These are phyloP conservation scores for Podospora appendiculata DNA, from an alignment of 495 filamentous ascomycete genomes.

Conservation along the genomic window DNA sequence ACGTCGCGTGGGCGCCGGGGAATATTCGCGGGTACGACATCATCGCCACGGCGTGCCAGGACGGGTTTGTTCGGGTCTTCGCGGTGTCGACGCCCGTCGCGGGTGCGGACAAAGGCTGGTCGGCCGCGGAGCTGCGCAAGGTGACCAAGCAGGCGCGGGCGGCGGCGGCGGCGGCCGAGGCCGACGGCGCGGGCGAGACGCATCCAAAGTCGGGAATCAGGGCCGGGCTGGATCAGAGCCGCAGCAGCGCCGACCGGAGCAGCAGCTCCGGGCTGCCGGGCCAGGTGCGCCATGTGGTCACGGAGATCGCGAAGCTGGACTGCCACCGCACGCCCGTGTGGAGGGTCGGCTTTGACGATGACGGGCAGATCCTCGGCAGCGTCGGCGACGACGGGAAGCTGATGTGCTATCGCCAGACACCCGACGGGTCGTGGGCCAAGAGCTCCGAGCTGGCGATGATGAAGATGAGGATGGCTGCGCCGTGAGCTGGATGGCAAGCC, in stretches of 20 bases:
- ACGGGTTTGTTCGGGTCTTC: conserved; percentile 81
- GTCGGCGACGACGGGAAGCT: conserved; percentile 56
- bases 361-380: conserved; percentile 51
- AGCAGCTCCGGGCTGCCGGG: conserved; percentile 25
- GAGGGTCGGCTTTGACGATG: conserved; percentile 53
- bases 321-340: conserved; percentile 50
- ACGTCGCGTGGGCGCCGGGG: conserved; percentile 87
- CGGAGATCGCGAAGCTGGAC: conserved; percentile 45
- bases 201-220: conserved; percentile 44
- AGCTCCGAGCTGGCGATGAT: conserved; percentile 47
- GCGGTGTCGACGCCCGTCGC: conserved; percentile 57
- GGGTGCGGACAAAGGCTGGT: conserved; percentile 15
- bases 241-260: conserved; percentile 26
- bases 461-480: conserved; percentile 37
- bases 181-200: conserved; percentile 1
- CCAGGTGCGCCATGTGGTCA: conserved; percentile 38
- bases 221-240: conserved; percentile 49
- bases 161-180: not conserved
- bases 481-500: conserved; percentile 15
- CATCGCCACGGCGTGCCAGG: conserved; percentile 85
- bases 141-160: not conserved
- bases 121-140: conserved; percentile 19
- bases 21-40: conserved; percentile 81
- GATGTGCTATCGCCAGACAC: conserved; percentile 47
- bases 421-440: conserved; percentile 47